Evolutionary conservation across 2,329 filamentous ascomycete genomes (phyloP), one percentile per base, ranked within the genome.

Genomic region (Neobulgaria alba): DNA sequence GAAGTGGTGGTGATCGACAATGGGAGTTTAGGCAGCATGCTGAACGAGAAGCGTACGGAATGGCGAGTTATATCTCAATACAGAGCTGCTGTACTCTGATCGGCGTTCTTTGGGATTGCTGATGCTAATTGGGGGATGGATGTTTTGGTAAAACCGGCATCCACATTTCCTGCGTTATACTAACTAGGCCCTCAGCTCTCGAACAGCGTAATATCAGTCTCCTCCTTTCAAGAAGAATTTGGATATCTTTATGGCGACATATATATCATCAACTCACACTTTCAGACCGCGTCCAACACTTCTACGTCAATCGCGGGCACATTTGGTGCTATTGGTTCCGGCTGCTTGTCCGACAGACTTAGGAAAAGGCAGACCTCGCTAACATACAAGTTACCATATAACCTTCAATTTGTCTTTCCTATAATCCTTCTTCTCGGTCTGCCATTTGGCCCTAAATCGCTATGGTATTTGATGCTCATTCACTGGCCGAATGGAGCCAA

Each of bases 281-380:
- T 71, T 71, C 67, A 67, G 47, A 65, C 62, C n/a, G 68, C 64
- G 16, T 71, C 71, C 56, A 69, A 69, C 49, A 61, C 60, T 30
- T 58, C 66, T 18, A 59, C 57, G 30, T 61, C 61, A 4, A 63
- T 70, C 3, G 67, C 67, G 10, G 64, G 67, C 15, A 68, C 71
- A 54, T 68, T 71, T 38, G 66, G 67, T 3, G 67, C 65, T 5
- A 68, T 71, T 49, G 30, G 64, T 4, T 67, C 64, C 50, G 64
- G 64, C 9, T 66, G 56, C 48, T 40, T 67, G 15, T 60, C 64
- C 18, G 69, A 72, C 39, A 57, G 57, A 17, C 54, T 66, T 34
- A 69, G 68, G 14, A 64, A 67, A 21, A 52, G 54, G 49, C n/a
- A n/a, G n/a, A n/a, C n/a, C n/a, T n/a, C n/a, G n/a, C n/a, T n/a